Evolutionary conservation across 2,329 filamentous ascomycete genomes (phyloP), one percentile per base, ranked within the genome.

Genomic region (Sphaerulina musiva): DNA sequence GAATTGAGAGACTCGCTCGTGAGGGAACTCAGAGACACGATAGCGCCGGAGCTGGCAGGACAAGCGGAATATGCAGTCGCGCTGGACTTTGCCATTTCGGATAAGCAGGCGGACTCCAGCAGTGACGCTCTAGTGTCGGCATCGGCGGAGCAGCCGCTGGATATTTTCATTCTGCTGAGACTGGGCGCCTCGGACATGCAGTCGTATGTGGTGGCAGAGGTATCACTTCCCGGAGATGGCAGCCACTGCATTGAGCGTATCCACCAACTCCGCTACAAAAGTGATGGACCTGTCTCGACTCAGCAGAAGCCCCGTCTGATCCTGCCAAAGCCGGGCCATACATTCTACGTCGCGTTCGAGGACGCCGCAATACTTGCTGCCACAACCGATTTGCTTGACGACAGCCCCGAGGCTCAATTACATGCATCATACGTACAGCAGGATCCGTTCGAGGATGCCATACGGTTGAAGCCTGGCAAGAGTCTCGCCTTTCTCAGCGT

Each of bases 311-410:
- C 89, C 42, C 82, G 81, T 51, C 68, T 98, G 14, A 84, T 92
- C 57, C 76, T 97, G 12, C 90, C 93, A 4, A 81, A 81, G 48
- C 87, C 89, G 12, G 84, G 83, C 8, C 80, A 93, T 40, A 87
- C 91, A 23, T 90, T 89, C 6, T 95, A 91, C 67, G 72, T 93
- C 39, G 78, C 92, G 1, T 90, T 96, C 62, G 85, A 86, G 54
- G 82, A 85, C 59, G 87, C 89, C 3, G 78, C 93, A 26, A 80
- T 93, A 17, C 73, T 97, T 26, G 78, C 87, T 6, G 95, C 90
- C 0, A 79, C 95, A 46, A 78, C 80, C 2, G 78, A 79, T 47
- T 76, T 80, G 1, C 81, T 83, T 4, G 42, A 53, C 11, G 83
- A 88, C 42, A 85, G 84, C 2, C 87, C 89, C 6, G 86, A 90